Evolutionary conservation across 768 basidiomycete species (phyloP).

Genomic region (Royoungia palumana): DNA sequence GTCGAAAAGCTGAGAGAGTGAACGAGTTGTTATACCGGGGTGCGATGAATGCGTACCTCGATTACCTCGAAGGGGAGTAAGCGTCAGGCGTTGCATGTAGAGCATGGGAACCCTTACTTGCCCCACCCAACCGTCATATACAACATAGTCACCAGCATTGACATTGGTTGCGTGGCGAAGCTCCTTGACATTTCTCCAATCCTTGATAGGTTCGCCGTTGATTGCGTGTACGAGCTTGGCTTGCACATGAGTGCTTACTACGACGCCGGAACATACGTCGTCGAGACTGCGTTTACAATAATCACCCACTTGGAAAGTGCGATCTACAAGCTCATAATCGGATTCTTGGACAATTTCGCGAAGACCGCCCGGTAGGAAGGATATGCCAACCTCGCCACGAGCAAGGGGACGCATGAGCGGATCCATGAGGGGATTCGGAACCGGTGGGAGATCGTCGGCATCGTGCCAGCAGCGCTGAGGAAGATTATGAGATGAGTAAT

Average conservation of each 20-base stretch:
- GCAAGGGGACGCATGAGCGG: slow-evolving; percentile 72
- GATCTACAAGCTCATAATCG: slow-evolving; percentile 67
- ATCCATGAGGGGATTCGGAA: slow-evolving; percentile 46
- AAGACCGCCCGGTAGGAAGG: slow-evolving; percentile 52
- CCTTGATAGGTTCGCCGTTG: slow-evolving; percentile 52
- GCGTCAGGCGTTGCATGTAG: slow-evolving; percentile 3
- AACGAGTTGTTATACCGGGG: slow-evolving; percentile 7
- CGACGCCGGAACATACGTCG: slow-evolving; percentile 72
- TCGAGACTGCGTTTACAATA: slow-evolving; percentile 76
- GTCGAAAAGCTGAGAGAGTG: slow-evolving; percentile 65
- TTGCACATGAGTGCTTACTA: slow-evolving; percentile 58
- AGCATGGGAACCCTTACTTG: slow-evolving; percentile 52
- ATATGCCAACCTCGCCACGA: slow-evolving; percentile 81
- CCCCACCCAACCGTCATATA: slow-evolving; percentile 84
- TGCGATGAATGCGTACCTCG: slow-evolving; percentile 50
- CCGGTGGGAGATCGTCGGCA: slow-evolving; percentile 61
- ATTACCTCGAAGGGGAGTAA: slow-evolving; percentile 49
- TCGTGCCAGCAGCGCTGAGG: slow-evolving; percentile 85
- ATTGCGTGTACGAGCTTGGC: slow-evolving; percentile 76
- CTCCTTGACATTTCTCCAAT: slow-evolving; percentile 61
- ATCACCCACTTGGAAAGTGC: slow-evolving; percentile 75
- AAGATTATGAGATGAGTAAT: slow-evolving; percentile 4
- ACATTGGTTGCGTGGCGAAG: slow-evolving; percentile 56
- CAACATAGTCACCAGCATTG: slow-evolving; percentile 79
- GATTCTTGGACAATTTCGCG: slow-evolving; percentile 73